Conservation (phyloP, 257 asterid species). For the Solanum neorickii region DNA sequence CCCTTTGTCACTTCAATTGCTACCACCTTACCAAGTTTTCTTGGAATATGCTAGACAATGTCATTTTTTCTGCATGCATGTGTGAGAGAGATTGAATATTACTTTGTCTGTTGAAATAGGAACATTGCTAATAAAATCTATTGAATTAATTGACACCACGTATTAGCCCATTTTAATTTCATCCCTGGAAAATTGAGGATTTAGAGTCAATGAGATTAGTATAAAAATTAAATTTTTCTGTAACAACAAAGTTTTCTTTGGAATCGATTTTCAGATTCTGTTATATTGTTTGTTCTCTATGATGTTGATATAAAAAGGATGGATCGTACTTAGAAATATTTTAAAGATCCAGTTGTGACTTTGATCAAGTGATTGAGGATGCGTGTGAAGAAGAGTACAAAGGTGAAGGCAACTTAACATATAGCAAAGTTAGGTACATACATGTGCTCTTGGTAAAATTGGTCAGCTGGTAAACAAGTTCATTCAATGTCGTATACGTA, state of each 20-base stretch:
- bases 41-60: conserved; percentile 26
- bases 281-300: background rate
- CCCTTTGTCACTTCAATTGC: background rate
- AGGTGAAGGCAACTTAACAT: background rate
- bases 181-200: background rate
- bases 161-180: background rate
- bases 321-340: background rate
- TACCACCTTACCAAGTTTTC: background rate
- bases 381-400: background rate
- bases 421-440: background rate
- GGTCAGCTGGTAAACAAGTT: background rate
- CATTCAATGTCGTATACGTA: background rate
- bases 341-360: background rate
- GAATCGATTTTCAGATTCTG: background rate
- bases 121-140: conserved; percentile 1
- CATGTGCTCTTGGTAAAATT: background rate
- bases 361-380: background rate
- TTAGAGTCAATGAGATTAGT: background rate
- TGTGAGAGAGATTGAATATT: conserved; percentile 23
- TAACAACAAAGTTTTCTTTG: background rate
- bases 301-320: background rate
- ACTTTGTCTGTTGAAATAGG: conserved; percentile 11
- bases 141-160: background rate
- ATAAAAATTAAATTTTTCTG: background rate
- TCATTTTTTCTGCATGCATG: conserved; percentile 4